phyloP scores from a whole-genome alignment of 2,329 filamentous ascomycete species.

The Cladorrhinum sp. region DNA sequence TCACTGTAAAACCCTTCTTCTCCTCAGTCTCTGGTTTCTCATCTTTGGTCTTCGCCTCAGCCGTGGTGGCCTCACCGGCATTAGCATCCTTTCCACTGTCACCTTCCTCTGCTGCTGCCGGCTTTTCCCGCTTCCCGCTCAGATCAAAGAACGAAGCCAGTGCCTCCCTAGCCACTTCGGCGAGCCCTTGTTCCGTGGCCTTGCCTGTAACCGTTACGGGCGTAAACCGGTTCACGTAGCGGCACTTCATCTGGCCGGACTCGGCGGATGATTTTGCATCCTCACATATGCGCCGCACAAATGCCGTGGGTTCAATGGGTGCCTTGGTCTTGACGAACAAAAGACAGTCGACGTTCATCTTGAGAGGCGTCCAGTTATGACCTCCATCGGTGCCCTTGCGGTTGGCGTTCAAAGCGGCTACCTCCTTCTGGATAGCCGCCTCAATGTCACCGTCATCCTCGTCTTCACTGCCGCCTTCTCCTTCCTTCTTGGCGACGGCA shows the following conservation, averaged over 20 bases:
- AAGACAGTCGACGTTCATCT: constrained; percentile 58
- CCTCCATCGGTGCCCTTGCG: constrained; percentile 39
- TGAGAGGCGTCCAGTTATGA: constrained; percentile 51
- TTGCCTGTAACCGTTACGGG: constrained; percentile 55
- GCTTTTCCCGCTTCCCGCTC: constrained; percentile 28
- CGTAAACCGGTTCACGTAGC: constrained; percentile 58
- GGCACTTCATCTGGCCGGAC: constrained; percentile 44
- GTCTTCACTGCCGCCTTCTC: constrained; percentile 33
- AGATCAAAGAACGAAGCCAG: constrained; percentile 61
- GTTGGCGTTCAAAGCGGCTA: constrained; percentile 57
- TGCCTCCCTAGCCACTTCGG: constrained; percentile 61
- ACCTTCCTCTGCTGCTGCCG: constrained; percentile 16
- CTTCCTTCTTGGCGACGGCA: constrained; percentile 28
- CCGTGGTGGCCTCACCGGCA: too few species aligned
- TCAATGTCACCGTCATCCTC: constrained; percentile 64
- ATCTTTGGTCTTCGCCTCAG: constrained; percentile 14
- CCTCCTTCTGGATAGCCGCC: constrained; percentile 66
- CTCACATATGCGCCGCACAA: constrained; percentile 54
- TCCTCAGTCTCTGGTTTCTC: constrained; percentile 12
- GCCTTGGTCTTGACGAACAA: constrained; percentile 58
- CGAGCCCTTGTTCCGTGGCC: constrained; percentile 66
- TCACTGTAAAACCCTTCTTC: too few species aligned
- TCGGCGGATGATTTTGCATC: constrained; percentile 48
- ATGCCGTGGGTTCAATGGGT: constrained; percentile 54
- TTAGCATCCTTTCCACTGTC: not conserved